phyloP scores from a whole-genome alignment of 1,139 yeast genomes.

The Spathaspora sp. region DNA sequence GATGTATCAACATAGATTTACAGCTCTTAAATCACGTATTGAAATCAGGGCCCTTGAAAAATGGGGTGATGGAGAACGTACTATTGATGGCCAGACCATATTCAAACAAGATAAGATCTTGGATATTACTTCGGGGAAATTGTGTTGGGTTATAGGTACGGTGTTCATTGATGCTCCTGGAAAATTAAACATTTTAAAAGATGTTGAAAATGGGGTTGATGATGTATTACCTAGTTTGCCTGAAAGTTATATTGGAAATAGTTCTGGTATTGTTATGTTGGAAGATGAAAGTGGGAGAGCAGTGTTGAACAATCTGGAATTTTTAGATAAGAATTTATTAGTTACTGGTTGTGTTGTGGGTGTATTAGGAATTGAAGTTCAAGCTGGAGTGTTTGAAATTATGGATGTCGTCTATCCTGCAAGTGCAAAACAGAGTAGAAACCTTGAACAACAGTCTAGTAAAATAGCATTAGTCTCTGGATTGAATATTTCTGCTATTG shows the following conservation, averaged over 20 bases:
- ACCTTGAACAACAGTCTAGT: slow-evolving; percentile 13
- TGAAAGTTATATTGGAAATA: slow-evolving; percentile 25
- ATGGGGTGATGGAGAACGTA: slow-evolving; percentile 49
- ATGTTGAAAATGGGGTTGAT: slow-evolving; percentile 63
- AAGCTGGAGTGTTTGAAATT: slow-evolving; percentile 82
- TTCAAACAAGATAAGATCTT: slow-evolving; percentile 61
- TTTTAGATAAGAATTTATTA: slow-evolving; percentile 46
- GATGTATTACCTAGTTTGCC: slow-evolving; percentile 47
- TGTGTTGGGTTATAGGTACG: slow-evolving; percentile 92
- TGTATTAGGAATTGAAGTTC: slow-evolving; percentile 79
- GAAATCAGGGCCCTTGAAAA: slow-evolving; percentile 40
- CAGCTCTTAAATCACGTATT: slow-evolving; percentile 54
- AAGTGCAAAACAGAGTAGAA: slow-evolving; percentile 54
- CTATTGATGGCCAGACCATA: slow-evolving; percentile 34
- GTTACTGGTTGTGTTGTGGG: slow-evolving; percentile 91
- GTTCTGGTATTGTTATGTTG: slow-evolving; percentile 57
- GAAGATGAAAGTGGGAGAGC: slow-evolving; percentile 96
- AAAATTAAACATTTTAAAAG: slow-evolving; percentile 82
- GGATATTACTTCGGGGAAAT: slow-evolving; percentile 67
- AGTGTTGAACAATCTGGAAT: slow-evolving; percentile 62
- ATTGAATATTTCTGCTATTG: slow-evolving; percentile 49
- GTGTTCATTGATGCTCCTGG: slow-evolving; percentile 79
- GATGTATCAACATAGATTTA: slow-evolving; percentile 67
- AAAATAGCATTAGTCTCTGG: slow-evolving; percentile 74
- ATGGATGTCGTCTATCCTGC: slow-evolving; percentile 77